phyloP scores from a whole-genome alignment of 371 early-diverging fungal genomes.

The Mucor sp. region DNA sequence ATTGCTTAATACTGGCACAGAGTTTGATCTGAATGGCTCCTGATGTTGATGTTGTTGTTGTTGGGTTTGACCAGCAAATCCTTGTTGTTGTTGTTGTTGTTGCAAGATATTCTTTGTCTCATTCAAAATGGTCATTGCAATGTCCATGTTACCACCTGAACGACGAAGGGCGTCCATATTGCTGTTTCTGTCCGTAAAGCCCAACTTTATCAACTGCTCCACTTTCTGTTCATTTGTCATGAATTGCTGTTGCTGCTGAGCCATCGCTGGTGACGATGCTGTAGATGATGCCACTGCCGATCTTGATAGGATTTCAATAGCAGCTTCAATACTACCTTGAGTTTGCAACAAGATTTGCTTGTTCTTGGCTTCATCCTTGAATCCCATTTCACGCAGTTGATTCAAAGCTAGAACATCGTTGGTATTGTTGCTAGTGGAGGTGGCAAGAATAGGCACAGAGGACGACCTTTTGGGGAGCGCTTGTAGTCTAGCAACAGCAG shows the following conservation, averaged over 20 bases:
- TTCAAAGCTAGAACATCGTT: constrained; percentile 9
- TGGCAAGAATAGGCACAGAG: constrained; percentile 36
- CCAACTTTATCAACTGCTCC: constrained; percentile 48
- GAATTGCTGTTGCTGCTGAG: constrained; percentile 17
- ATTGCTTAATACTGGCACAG: neutral
- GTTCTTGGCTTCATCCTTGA: constrained; percentile 61
- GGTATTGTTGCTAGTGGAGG: constrained; percentile 1
- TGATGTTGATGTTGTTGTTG: constrained; percentile 11
- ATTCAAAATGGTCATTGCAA: constrained; percentile 55
- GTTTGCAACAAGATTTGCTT: constrained; percentile 64
- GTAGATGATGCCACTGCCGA: neutral
- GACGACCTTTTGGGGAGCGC: constrained; percentile 43
- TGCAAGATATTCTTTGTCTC: constrained; percentile 31
- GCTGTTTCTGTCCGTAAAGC: constrained; percentile 45
- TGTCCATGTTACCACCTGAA: constrained; percentile 61
- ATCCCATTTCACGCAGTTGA: constrained; percentile 77
- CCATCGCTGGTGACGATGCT: constrained; percentile 4
- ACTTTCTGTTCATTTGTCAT: constrained; percentile 43
- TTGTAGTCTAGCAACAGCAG: constrained; percentile 15
- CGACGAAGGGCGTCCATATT: constrained; percentile 60
- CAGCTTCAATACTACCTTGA: constrained; percentile 73
- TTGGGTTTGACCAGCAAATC: constrained; percentile 6
- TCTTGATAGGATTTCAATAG: constrained; percentile 71
- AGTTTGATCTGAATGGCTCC: constrained; percentile 16
- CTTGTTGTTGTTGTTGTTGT: neutral